Base-by-base conservation (phyloP, 305 asterid genomes). In the Solanum hybrid region DNA sequence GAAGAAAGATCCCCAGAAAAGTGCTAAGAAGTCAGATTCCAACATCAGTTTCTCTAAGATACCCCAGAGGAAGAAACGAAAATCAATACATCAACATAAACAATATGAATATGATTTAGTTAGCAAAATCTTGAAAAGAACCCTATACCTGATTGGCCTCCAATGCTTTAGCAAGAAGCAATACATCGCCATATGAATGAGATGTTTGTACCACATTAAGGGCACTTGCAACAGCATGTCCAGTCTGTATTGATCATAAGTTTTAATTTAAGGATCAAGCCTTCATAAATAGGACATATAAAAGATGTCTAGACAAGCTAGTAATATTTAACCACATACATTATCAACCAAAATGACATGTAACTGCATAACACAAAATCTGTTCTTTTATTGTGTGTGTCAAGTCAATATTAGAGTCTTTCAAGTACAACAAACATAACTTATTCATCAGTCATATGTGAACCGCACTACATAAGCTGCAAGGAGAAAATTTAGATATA, bases 181-280 rank as follows among this genome's bases (percentile, higher is more conserved):
- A 89, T 90, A 92, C 92, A 80, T 97, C 99, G 72, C 96, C 99
- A 91, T 95, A 95, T 24, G 98, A 92, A 90, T 97, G 96, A 60
- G 96, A 94, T 56, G 99, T 96, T 91, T 94, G 98, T 34, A 92
- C 92, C 86, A 96, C 98, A 86, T 96, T 97, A 77, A 97, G 98
- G 91, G 98, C 92, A 89, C 94, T 91, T 76, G 99, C 97, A 88
- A 97, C 95, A 73, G 77, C 95, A 88, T 89, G 92, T 91, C 94
- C 92, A 88, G 99, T 96, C 99, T 97, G 98, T 93, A 94, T 85
- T 19, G 22, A 51, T 31, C 27, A 29, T 15, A 45, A 9, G 6
- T 80, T 37, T 80, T 38, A 85, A 56, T 51, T 31, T 31, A 51
- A 31, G 75, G 75, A 31, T 85, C 87, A 85, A 29, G 31, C 76